Evolutionary conservation across 108 stramenopile genomes (phyloP), one percentile per base, ranked within the genome.

Genomic region (Asterionellopsis glacialis): DNA sequence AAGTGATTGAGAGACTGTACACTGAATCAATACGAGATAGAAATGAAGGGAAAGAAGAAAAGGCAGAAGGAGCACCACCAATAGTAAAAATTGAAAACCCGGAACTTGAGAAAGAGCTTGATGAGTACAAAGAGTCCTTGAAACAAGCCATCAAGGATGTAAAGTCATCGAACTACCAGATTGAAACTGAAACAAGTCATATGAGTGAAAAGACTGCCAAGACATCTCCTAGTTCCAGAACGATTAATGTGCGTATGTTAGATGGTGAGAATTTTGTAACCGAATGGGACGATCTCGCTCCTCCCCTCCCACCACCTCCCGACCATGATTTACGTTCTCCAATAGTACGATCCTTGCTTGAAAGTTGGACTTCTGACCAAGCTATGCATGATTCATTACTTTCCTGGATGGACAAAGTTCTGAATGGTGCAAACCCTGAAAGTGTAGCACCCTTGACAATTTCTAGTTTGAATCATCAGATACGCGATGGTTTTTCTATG

Each of bases 231-330:
- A 79, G 82, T 38, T 65, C 82, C 25, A 57, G 72, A 11, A 83
- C 78, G 60, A 64, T 91, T n/a, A 80, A 83, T 64, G 84, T 85
- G 0, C 66, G 70, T n/a, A 87, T 88, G 85, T 57, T 87, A 23
- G 84, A 92, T 59, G 81, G 64, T 5, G 91, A 92, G 65, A 88
- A 93, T 57, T 93, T 87, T 62, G 61, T 78, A 9, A 89, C 91
- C 3, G 88, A 89, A 18, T 93, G 91, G 91, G 67, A 78, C 24
- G 77, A 85, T 38, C 47, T 85, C 14, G 68, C 63, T 24, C 59
- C 79, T 28, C 68, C 72, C 13, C 64, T 87, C 23, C 91, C 91
- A n/a, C 91, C 87, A 14, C 91, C 88, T 52, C 90, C 91, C 10
- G 91, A 88, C 52, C 91, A 93, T 67, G 83, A 60, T 23, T 68